Conservation (phyloP, 176 grass and related monocot species). For the Echinochloa phyllopogon region DNA sequence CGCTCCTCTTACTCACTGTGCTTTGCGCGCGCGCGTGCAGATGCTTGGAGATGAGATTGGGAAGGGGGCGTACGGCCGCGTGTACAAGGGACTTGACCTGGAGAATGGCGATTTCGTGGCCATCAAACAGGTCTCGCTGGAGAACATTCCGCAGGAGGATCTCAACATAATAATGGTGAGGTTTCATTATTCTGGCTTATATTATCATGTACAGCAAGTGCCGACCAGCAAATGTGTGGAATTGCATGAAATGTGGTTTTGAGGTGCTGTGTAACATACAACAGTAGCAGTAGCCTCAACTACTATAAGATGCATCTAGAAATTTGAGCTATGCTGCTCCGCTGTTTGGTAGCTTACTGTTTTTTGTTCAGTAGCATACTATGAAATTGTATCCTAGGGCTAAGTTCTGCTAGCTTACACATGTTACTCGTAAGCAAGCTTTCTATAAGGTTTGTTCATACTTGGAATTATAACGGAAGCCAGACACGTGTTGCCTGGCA, state of each 20-base stretch:
- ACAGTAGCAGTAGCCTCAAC: too few species aligned
- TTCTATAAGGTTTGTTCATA: neutral
- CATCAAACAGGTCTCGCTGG: conserved; percentile 98
- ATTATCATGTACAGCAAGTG: neutral
- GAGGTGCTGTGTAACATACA: neutral
- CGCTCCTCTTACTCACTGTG: conserved; percentile 32
- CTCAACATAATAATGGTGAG: conserved; percentile 97
- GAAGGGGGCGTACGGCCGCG: conserved; percentile 96
- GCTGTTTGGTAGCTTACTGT: neutral
- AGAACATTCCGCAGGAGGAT: conserved; percentile 97
- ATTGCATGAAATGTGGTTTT: conserved; percentile 40
- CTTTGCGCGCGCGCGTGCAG: conserved; percentile 38
- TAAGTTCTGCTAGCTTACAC: conserved; percentile 7
- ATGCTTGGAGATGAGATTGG: conserved; percentile 99
- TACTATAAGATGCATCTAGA: neutral
- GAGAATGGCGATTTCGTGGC: conserved; percentile 99
- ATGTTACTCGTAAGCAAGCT: neutral
- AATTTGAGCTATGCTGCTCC: conserved; percentile 4
- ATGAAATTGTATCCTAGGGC: conserved; percentile 2
- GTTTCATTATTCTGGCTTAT: neutral
- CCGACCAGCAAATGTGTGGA: neutral
- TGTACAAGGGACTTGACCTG: conserved; percentile 95
- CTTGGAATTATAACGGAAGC: conserved; percentile 29
- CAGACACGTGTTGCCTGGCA: neutral
- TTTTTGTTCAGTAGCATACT: conserved; percentile 21